phyloP scores from a whole-genome alignment of 768 basidiomycete genomes.

The Mrakia gelida region DNA sequence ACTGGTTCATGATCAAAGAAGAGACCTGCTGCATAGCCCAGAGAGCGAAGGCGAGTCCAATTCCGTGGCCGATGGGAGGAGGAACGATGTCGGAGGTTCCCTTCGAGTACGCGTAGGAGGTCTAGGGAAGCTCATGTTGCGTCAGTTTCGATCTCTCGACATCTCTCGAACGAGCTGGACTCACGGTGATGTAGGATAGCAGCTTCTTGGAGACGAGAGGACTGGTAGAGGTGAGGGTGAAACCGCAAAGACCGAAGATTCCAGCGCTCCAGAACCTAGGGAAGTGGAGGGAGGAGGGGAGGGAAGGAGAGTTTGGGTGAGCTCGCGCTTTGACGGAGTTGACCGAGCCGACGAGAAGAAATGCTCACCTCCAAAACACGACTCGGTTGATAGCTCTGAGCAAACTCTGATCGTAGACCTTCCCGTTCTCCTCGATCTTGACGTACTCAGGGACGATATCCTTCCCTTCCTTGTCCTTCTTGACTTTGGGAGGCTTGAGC shows the following conservation, averaged over 20 bases:
- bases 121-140: too few species aligned
- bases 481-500: constrained; percentile 1
- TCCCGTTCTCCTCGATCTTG: constrained; percentile 15
- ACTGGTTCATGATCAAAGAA: constrained; percentile 48
- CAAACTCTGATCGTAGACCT: constrained; percentile 52
- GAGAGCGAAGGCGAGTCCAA: constrained; percentile 69
- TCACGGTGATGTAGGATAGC: constrained; percentile 53
- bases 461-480: constrained; percentile 33
- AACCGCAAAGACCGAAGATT: constrained; percentile 47
- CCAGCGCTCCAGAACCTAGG: constrained; percentile 48
- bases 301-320: not conserved
- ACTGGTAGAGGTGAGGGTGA: constrained; percentile 50
- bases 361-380: constrained; percentile 49
- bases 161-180: constrained; percentile 32
- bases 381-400: constrained; percentile 52
- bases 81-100: constrained; percentile 47
- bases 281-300: not conserved
- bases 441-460: not conserved
- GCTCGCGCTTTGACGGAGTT: not conserved
- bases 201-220: constrained; percentile 59
- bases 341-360: not conserved
- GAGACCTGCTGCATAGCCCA: constrained; percentile 64
- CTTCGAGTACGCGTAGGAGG: constrained; percentile 49
- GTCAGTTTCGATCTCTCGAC: too few species aligned
- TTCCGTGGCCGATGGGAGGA: constrained; percentile 53